phyloP scores from a whole-genome alignment of 2,329 filamentous ascomycete genomes.

The Fusarium stilboides region DNA sequence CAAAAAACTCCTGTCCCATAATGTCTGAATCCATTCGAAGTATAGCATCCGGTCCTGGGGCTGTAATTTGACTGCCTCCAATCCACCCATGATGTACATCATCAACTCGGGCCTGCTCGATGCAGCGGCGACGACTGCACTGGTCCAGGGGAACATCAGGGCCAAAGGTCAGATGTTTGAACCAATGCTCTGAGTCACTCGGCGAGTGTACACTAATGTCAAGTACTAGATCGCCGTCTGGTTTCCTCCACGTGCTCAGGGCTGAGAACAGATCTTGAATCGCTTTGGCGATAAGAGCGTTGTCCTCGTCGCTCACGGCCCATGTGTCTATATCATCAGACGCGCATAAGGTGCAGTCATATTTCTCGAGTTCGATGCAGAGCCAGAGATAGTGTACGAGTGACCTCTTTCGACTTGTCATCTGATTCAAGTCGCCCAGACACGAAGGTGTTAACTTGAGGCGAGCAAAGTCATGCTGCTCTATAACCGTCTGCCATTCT shows the following conservation, averaged over 20 bases:
- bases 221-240: slow-evolving; percentile 47
- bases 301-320: slow-evolving; percentile 22
- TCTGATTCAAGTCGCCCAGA: slow-evolving; percentile 35
- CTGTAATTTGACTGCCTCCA: slow-evolving; percentile 46
- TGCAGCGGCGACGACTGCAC: neutral
- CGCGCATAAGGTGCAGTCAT: slow-evolving; percentile 39
- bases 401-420: slow-evolving; percentile 43
- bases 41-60: slow-evolving; percentile 22
- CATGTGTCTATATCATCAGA: neutral
- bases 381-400: slow-evolving; percentile 49
- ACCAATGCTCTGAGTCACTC: slow-evolving; percentile 53
- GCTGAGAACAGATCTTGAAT: slow-evolving; percentile 50
- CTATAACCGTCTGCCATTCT: slow-evolving; percentile 45
- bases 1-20: slow-evolving; percentile 38
- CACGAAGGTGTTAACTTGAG: slow-evolving; percentile 45
- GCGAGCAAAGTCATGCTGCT: slow-evolving; percentile 45
- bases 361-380: slow-evolving; percentile 46
- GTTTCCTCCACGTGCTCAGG: slow-evolving; percentile 54
- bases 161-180: slow-evolving; percentile 49
- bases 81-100: slow-evolving; percentile 13
- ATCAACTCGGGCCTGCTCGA: neutral
- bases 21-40: too few relatives aligned
- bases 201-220: slow-evolving; percentile 55
- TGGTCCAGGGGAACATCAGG: slow-evolving; percentile 36
- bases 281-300: slow-evolving; percentile 31